Conservation (phyloP, 2,329 filamentous ascomycete genomes). For the Sporothrix curviconia region DNA sequence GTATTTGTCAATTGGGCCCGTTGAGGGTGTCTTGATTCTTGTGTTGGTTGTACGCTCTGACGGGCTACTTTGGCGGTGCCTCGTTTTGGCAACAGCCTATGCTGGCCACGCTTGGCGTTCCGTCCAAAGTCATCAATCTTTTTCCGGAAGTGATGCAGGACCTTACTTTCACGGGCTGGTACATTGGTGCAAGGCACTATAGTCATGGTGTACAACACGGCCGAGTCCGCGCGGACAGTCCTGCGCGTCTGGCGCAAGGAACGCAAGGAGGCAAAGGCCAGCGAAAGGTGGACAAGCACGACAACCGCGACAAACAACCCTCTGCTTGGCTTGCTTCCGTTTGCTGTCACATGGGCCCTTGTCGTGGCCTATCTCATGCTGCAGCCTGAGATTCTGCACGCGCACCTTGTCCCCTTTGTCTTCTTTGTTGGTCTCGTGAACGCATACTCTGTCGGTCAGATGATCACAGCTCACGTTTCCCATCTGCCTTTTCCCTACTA, state of each 20-base stretch:
- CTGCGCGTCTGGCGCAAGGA: slow-evolving; percentile 62
- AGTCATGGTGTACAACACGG: slow-evolving; percentile 78
- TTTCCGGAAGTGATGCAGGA: slow-evolving; percentile 67
- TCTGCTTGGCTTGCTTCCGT: slow-evolving; percentile 75
- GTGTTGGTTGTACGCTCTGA: slow-evolving; percentile 75
- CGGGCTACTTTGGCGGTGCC: slow-evolving; percentile 76
- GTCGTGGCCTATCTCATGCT: slow-evolving; percentile 74
- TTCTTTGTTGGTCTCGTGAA: slow-evolving; percentile 87
- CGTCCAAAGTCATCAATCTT: slow-evolving; percentile 56
- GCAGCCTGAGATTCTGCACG: slow-evolving; percentile 73
- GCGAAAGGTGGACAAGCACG: not conserved
- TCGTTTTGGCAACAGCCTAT: slow-evolving; percentile 90
- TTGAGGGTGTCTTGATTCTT: slow-evolving; percentile 86
- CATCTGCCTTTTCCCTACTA: slow-evolving; percentile 83
- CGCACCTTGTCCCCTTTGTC: slow-evolving; percentile 82
- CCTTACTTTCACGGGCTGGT: slow-evolving; percentile 85
- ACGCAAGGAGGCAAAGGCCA: slow-evolving; percentile 27
- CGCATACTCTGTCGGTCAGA: slow-evolving; percentile 89
- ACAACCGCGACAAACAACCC: slow-evolving; percentile 61
- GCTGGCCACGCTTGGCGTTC: slow-evolving; percentile 64
- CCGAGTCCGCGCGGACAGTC: slow-evolving; percentile 75
- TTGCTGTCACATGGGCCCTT: slow-evolving; percentile 70
- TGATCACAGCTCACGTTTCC: slow-evolving; percentile 90
- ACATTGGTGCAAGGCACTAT: slow-evolving; percentile 78
- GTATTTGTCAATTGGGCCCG: slow-evolving; percentile 86